A percentile compares a stretch with the other conserved stretches of the same genome.
Evolutionary conservation across 2,329 filamentous ascomycete species (phyloP).

Genomic region (Trichoderma sp.): DNA sequence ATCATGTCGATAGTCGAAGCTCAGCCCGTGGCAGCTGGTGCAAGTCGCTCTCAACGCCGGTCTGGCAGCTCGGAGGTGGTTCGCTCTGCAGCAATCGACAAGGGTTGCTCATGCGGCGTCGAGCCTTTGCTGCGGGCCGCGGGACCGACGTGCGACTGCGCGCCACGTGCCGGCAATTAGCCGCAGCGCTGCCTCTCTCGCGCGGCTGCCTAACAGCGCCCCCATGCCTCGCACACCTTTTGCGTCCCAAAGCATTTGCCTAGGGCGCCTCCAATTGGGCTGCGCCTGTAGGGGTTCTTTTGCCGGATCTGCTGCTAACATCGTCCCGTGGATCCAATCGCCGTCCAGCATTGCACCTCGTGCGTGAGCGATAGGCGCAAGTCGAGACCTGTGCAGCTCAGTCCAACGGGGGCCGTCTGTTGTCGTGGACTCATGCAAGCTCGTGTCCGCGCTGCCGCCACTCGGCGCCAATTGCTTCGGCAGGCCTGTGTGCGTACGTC

Average conservation of each 20-base stretch:
- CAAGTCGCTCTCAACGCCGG: slow-evolving; percentile 2
- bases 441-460: neutral
- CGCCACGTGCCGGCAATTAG: slow-evolving; percentile 7
- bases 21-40: slow-evolving; percentile 21
- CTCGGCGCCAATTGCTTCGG: neutral
- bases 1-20: slow-evolving; percentile 20
- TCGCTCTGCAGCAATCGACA: slow-evolving; percentile 23
- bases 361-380: slow-evolving; percentile 40
- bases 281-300: slow-evolving; percentile 15
- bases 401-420: neutral
- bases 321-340: slow-evolving; percentile 37
- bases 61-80: slow-evolving; percentile 22
- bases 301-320: slow-evolving; percentile 27
- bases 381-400: slow-evolving; percentile 10
- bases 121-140: slow-evolving; percentile 18
- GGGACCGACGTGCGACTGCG: slow-evolving; percentile 7
- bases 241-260: slow-evolving; percentile 18
- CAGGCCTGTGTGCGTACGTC: neutral
- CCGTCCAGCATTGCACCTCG: slow-evolving; percentile 36
- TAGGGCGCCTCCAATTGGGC: slow-evolving; percentile 23
- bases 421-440: neutral
- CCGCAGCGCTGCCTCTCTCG: rapidly evolving
- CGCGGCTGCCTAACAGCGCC: neutral
- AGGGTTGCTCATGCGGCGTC: slow-evolving; percentile 23
- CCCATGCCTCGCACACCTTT: neutral